Conservation (phyloP, 2,329 filamentous ascomycete genomes). For the Aspergillus hortae region DNA sequence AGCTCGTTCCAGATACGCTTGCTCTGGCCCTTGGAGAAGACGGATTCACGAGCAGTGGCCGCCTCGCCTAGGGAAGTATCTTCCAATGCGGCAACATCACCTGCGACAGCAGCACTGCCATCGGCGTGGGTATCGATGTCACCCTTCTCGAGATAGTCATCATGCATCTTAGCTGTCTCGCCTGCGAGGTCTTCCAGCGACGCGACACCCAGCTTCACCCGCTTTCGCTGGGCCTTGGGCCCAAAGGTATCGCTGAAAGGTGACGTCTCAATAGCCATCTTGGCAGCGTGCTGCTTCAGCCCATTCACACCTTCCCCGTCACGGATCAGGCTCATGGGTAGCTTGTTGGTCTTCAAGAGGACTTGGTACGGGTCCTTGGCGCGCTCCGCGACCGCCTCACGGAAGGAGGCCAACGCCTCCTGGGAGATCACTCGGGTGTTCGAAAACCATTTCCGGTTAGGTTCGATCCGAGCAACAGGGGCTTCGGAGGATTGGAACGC, state of each 20-base stretch:
- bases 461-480: conserved; percentile 83
- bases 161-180: conserved; percentile 74
- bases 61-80: conserved; percentile 41
- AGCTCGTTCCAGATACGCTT: conserved; percentile 98
- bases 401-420: conserved; percentile 80
- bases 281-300: conserved; percentile 86
- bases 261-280: conserved; percentile 84
- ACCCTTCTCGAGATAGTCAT: conserved; percentile 73
- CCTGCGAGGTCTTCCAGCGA: conserved; percentile 78
- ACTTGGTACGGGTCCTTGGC: conserved; percentile 88
- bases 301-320: conserved; percentile 77
- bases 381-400: conserved; percentile 87
- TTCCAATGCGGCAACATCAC: conserved; percentile 45
- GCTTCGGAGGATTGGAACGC: conserved; percentile 78
- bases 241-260: conserved; percentile 90
- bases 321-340: conserved; percentile 89
- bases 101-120: conserved; percentile 60
- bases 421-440: conserved; percentile 90
- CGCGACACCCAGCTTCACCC: conserved; percentile 82
- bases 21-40: conserved; percentile 92
- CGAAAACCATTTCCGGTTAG: conserved; percentile 96
- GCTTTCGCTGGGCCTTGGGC: conserved; percentile 86
- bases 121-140: conserved; percentile 76
- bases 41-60: conserved; percentile 70
- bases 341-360: conserved; percentile 93